These are phyloP conservation scores for Fusarium acutatum DNA, from an alignment of 2,329 filamentous ascomycete genomes.

Conservation along the genomic window DNA sequence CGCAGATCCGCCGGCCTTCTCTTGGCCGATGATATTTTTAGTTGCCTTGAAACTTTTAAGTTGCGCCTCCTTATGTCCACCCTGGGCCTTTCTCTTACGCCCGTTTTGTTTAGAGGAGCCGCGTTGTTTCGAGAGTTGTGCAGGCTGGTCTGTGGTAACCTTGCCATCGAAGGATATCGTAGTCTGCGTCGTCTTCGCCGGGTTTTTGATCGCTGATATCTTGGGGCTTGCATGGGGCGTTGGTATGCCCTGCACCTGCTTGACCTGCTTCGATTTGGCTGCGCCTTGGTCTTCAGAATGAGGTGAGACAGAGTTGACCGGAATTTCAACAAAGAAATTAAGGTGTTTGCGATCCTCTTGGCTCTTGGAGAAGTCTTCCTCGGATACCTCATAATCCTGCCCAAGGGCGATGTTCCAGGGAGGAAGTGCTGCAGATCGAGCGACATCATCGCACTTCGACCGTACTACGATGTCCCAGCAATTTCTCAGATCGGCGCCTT, in stretches of 20 bases:
- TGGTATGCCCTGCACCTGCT: slow-evolving; percentile 60
- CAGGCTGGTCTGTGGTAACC: slow-evolving; percentile 18
- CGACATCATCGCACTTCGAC: slow-evolving; percentile 89
- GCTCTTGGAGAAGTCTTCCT: slow-evolving; percentile 53
- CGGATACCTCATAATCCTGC: slow-evolving; percentile 57
- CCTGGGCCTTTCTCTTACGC: slow-evolving; percentile 46
- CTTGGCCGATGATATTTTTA: slow-evolving; percentile 31
- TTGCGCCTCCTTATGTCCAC: slow-evolving; percentile 52
- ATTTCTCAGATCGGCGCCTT: slow-evolving; percentile 84
- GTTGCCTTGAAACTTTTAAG: slow-evolving; percentile 46
- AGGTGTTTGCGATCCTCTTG: slow-evolving; percentile 46
- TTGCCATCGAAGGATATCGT: slow-evolving; percentile 56
- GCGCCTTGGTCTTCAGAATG: slow-evolving; percentile 38
- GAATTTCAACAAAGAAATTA: slow-evolving; percentile 43
- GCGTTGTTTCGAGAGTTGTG: slow-evolving; percentile 44
- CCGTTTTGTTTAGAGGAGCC: slow-evolving; percentile 43
- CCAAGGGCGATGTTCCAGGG: slow-evolving; percentile 65
- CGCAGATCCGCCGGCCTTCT: slow-evolving; percentile 31
- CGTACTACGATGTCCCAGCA: slow-evolving; percentile 93
- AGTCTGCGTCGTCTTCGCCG: slow-evolving; percentile 59
- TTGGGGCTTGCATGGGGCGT: slow-evolving; percentile 67
- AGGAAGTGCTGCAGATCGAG: slow-evolving; percentile 72
- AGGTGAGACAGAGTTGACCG: slow-evolving; percentile 29
- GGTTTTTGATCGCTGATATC: slow-evolving; percentile 53
- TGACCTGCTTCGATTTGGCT: slow-evolving; percentile 51